Percentiles rank a stretch among this genome's conserved stretches.
phyloP scores from a whole-genome alignment of 306 rosid species.

The Betula pendula region DNA sequence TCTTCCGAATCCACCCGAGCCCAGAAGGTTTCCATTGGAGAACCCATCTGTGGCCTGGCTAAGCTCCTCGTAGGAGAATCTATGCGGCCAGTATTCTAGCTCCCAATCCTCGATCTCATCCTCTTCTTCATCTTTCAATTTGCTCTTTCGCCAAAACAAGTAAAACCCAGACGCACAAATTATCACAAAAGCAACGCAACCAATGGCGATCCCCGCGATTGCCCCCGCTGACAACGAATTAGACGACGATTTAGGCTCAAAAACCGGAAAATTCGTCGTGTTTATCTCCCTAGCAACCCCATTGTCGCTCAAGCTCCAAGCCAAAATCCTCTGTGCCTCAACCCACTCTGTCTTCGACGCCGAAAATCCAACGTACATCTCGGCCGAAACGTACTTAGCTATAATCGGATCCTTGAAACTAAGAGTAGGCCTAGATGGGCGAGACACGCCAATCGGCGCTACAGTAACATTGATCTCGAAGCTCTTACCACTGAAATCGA shows the following conservation, averaged over 20 bases:
- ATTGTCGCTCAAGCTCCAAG: slow-evolving; percentile 83
- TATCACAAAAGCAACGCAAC: slow-evolving; percentile 38
- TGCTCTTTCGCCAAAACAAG: slow-evolving; percentile 51
- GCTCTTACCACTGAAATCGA: slow-evolving; percentile 62
- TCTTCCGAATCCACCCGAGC: slow-evolving; percentile 84
- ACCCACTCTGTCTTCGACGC: slow-evolving; percentile 76
- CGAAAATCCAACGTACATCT: slow-evolving; percentile 88
- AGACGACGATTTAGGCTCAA: slow-evolving; percentile 30
- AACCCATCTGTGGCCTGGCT: slow-evolving; percentile 55
- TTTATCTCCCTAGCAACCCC: slow-evolving; percentile 65
- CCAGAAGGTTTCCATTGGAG: slow-evolving; percentile 47
- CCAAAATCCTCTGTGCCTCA: slow-evolving; percentile 73
- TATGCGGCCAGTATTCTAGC: slow-evolving; percentile 83
- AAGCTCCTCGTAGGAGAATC: slow-evolving; percentile 75
- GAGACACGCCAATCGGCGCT: slow-evolving; percentile 56
- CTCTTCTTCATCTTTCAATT: slow-evolving; percentile 45
- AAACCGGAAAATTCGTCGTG: slow-evolving; percentile 59
- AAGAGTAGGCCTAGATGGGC: slow-evolving; percentile 63
- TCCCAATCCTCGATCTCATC: slow-evolving; percentile 94
- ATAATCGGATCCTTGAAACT: slow-evolving; percentile 41
- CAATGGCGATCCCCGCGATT: slow-evolving; percentile 56
- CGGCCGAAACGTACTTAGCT: slow-evolving; percentile 56
- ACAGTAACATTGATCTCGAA: slow-evolving; percentile 61
- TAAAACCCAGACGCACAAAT: slow-evolving; percentile 26
- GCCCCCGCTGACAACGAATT: slow-evolving; percentile 48